Percentiles rank a stretch among this genome's conserved stretches.
Conservation (phyloP, 2,329 filamentous ascomycete species). For the Stagonosporopsis tanaceti region DNA sequence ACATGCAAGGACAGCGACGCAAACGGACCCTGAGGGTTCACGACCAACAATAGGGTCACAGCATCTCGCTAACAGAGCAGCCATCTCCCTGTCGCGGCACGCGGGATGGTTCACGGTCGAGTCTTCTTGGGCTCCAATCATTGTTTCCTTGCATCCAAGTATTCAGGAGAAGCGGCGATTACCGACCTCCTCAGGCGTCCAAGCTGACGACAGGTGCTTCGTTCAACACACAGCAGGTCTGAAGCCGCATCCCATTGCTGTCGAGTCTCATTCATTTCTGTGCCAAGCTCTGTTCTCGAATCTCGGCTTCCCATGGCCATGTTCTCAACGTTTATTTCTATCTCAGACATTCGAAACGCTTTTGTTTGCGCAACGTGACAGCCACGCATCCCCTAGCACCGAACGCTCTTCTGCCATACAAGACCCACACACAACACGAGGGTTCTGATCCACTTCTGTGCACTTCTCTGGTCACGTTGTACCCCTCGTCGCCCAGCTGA, state of each 20-base stretch:
- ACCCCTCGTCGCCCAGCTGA: slow-evolving; percentile 13
- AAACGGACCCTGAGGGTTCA: slow-evolving; percentile 4
- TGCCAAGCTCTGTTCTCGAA: not conserved
- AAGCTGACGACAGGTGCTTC: not conserved
- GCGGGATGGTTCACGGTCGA: slow-evolving; percentile 6
- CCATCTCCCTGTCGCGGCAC: slow-evolving; percentile 19
- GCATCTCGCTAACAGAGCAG: slow-evolving; percentile 12
- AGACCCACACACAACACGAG: slow-evolving; percentile 15
- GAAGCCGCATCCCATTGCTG: not conserved
- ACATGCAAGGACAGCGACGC: slow-evolving; percentile 20
- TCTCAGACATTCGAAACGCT: slow-evolving; percentile 1
- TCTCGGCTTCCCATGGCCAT: not conserved
- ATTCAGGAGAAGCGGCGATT: slow-evolving; percentile 3
- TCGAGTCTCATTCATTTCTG: not conserved
- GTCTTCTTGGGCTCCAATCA: not conserved
- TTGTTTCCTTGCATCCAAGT: slow-evolving; percentile 6
- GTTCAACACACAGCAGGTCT: not conserved
- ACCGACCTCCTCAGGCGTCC: slow-evolving; percentile 1
- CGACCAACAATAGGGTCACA: slow-evolving; percentile 10
- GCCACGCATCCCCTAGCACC: slow-evolving; percentile 24
- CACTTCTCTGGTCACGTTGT: not conserved
- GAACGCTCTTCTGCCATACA: slow-evolving; percentile 2
- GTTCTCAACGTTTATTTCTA: not conserved
- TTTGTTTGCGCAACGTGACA: slow-evolving; percentile 29
- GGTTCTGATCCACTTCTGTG: slow-evolving; percentile 14